Conservation (phyloP, 2,329 filamentous ascomycete genomes). For the Eurotiales sp. region DNA sequence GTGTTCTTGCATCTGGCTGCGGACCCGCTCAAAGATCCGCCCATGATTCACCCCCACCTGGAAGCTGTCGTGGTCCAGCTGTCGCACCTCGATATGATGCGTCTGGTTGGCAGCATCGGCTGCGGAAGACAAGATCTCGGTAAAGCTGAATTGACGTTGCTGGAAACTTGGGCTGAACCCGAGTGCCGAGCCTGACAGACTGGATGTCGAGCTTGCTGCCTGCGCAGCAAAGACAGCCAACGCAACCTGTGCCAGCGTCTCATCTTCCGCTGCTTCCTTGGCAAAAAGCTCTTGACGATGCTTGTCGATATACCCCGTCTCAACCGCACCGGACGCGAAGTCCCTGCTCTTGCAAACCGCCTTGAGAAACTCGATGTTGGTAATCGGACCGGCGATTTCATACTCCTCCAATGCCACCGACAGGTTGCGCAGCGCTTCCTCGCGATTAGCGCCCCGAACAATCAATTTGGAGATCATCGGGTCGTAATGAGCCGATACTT, state of each 20-base stretch:
- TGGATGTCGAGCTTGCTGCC: slow-evolving; percentile 28
- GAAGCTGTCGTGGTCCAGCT: slow-evolving; percentile 48
- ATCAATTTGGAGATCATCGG: slow-evolving; percentile 99
- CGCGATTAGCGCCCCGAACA: slow-evolving; percentile 72
- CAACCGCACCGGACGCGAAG: slow-evolving; percentile 83
- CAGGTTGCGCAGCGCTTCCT: slow-evolving; percentile 78
- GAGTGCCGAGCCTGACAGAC: slow-evolving; percentile 32
- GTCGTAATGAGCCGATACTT: slow-evolving; percentile 91
- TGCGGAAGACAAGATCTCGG: slow-evolving; percentile 44
- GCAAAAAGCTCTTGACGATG: slow-evolving; percentile 75
- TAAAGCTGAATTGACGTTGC: slow-evolving; percentile 58
- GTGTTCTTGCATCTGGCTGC: slow-evolving; percentile 47
- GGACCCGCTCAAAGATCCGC: slow-evolving; percentile 40
- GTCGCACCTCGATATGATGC: slow-evolving; percentile 49
- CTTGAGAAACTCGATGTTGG: slow-evolving; percentile 97
- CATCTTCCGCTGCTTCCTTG: slow-evolving; percentile 57
- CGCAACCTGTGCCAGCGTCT: slow-evolving; percentile 83
- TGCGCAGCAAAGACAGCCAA: slow-evolving; percentile 64
- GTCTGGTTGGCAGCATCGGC: slow-evolving; percentile 29
- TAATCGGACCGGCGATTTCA: slow-evolving; percentile 86
- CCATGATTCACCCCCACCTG: slow-evolving; percentile 48
- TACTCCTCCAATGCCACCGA: slow-evolving; percentile 78
- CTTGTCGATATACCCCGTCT: slow-evolving; percentile 95
- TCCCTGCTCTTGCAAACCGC: slow-evolving; percentile 73
- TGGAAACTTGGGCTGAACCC: slow-evolving; percentile 63